Evolutionary conservation across 768 basidiomycete genomes (phyloP), one percentile per base, ranked within the genome.

Genomic region (Pleurotus eryngii): DNA sequence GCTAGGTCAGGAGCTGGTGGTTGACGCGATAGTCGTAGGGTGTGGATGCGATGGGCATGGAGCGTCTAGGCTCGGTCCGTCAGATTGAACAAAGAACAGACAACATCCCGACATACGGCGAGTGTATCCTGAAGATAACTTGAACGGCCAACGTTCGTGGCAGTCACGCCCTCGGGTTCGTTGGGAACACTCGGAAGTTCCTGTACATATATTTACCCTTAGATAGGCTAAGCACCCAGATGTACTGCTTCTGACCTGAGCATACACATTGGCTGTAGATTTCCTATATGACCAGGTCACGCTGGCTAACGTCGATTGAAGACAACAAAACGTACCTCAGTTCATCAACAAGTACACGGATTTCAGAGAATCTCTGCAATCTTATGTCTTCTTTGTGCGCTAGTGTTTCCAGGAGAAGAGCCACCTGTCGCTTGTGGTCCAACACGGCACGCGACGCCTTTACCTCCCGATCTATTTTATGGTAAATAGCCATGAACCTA

Each of bases 281-380:
- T 54, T 54, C n/a, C 51, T 54, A 30, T 40, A 22, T n/a, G 42
- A 11, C 20, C n/a, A 24, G 6, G 30, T 35, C 30, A 8, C 12
- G 20, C 8, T 48, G 5, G 17, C 24, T 5, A 48, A 11, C 3
- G 24, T 20, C 15, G 3, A 20, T 7, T 0, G 11, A 48, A 22
- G 46, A 24, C 17, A 45, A 11, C 30, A 2, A 35, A 12, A 22
- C 39, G 17, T n/a, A 54, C 51, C 22, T 54, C 5, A 54, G 39
- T 26, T 54, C 51, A 42, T 54, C 51, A 14, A 54, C 43, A 0
- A 54, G 51, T 14, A 26, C 24, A n/a, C 51, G 51, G 4, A 54
- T 54, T 42, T 54, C 51, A 9, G 51, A n/a, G 8, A 54, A 42
- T 5, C 51, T 24, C 24, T 54, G 51, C 1, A 22, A 9, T n/a